Evolutionary conservation across 176 grass and related monocot genomes (phyloP).

Genomic region (Oryza punctata): DNA sequence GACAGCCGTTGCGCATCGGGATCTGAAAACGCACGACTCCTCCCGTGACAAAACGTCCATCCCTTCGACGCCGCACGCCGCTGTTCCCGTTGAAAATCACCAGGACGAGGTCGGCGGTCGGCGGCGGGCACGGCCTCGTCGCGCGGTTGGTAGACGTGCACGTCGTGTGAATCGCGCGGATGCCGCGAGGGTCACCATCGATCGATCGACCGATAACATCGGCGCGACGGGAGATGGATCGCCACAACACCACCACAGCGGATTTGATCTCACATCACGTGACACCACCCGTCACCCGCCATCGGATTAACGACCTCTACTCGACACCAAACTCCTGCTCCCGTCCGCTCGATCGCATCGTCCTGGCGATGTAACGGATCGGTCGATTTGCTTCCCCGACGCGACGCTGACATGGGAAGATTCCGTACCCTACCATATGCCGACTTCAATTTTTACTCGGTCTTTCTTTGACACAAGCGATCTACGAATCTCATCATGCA

Average conservation of each 20-base stretch:
- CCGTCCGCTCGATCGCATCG: conserved; percentile 10
- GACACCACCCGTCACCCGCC: conserved; percentile 30
- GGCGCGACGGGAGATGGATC: background rate
- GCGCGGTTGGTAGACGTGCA: background rate
- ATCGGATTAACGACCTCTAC: conserved; percentile 24
- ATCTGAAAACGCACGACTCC: background rate
- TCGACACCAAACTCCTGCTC: conserved; percentile 30
- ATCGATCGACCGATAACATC: background rate
- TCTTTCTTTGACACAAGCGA: background rate
- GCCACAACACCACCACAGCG: background rate
- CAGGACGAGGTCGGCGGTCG: background rate
- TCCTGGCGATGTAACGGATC: conserved; percentile 10
- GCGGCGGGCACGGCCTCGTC: too few relatives aligned
- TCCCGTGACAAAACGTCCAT: background rate
- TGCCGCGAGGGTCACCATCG: conserved; percentile 7
- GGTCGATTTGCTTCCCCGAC: background rate
- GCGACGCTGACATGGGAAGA: conserved; percentile 9
- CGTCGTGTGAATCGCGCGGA: conserved; percentile 2
- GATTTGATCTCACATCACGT: background rate
- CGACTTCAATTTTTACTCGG: background rate
- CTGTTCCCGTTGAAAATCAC: background rate
- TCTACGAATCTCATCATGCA: too few relatives aligned
- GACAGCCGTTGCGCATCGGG: background rate
- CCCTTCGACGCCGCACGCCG: background rate
- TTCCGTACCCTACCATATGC: conserved; percentile 20